phyloP scores from a whole-genome alignment of 257 asterid genomes.

The Lycium barbarum region DNA sequence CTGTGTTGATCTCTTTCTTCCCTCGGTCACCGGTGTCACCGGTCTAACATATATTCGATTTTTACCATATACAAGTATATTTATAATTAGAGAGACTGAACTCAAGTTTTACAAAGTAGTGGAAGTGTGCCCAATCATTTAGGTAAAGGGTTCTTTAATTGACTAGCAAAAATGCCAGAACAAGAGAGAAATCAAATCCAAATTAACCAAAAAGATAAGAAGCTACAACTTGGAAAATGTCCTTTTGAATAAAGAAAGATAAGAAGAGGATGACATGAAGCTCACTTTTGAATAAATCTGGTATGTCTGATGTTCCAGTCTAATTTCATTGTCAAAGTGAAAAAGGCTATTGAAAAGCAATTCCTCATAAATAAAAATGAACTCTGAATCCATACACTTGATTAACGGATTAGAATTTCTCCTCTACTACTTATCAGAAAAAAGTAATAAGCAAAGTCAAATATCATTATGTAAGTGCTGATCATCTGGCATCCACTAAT shows the following conservation, averaged over 20 bases:
- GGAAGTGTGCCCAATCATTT: not conserved
- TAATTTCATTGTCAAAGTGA: not conserved
- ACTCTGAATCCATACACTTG: not conserved
- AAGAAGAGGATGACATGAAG: not conserved
- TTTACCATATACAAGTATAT: no score
- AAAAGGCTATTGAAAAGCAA: not conserved
- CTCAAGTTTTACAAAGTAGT: not conserved
- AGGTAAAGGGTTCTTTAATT: not conserved
- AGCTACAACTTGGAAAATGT: not conserved
- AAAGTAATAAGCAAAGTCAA: not conserved
- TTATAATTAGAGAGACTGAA: no score
- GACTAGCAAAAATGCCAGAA: not conserved
- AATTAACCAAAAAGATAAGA: not conserved
- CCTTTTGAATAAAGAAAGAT: not conserved
- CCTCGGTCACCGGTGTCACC: no score
- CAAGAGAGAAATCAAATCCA: not conserved
- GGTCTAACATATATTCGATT: no score
- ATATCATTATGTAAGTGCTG: slow-evolving; percentile 10
- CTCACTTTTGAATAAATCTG: not conserved
- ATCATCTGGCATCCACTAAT: not conserved
- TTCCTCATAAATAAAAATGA: not conserved
- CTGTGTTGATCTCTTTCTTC: no score
- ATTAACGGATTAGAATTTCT: not conserved
- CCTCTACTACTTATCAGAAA: not conserved
- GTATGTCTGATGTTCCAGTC: not conserved